Base-by-base conservation (phyloP, 352 stramenopile species). In the Phytophthora syringae region DNA sequence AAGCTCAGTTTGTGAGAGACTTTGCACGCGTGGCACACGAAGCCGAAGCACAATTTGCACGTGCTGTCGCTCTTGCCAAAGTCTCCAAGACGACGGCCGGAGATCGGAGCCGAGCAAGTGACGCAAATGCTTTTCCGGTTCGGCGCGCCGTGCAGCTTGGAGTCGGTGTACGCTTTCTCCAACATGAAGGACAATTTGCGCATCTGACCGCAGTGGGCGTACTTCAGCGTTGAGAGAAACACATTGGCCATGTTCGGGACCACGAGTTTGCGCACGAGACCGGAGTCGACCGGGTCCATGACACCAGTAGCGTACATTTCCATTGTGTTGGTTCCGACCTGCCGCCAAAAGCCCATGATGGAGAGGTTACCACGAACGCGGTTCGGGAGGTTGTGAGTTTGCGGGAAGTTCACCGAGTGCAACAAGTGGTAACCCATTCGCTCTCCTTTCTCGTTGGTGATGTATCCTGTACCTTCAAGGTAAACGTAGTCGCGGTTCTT, bases 331-430 rank as follows among this genome's bases (percentile, higher is more conserved):
- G 71, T 18, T 10, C n/a, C 51, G 22, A 62, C 45, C 53, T 88
- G 79, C 2, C 77, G 75, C 59, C 71, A 88, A 48, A 85, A 74
- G 48, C 34, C 63, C 15, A 64, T 65, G 25, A 67, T 69, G 13
- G 80, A 87, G 25, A 85, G 47, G 50, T 76, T 57, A 3, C 72
- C 65, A 40, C 78, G 78, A 7, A 84, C 44, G 1, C 74, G 77
- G 50, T 70, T 70, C 27, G 65, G 71, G 1, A 75, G 50, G 2
- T 47, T 34, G 42, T 69, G 68, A 18, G 60, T 68, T 20, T 68
- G 52, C 5, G 60, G 51, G 42, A 68, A 68, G 20, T 63, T 63
- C 2, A 68, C 60, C n/a, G n/a, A n/a, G n/a, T n/a, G n/a, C n/a
- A n/a, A n/a, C n/a, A n/a, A n/a, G n/a, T n/a, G n/a, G n/a, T n/a